phyloP scores from a whole-genome alignment of 257 asterid genomes.

The Coffea canephora region DNA sequence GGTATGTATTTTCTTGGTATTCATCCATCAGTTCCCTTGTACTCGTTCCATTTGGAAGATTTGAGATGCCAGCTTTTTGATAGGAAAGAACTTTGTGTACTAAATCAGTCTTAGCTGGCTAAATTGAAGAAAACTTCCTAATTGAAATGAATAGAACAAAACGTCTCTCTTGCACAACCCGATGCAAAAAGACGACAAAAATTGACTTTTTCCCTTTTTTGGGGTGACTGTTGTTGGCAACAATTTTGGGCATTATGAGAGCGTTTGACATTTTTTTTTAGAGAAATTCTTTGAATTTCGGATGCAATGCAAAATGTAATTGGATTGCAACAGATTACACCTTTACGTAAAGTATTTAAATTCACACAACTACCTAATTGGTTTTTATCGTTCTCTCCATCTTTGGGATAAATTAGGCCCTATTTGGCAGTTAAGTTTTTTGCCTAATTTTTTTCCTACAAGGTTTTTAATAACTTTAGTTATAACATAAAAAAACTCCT shows the following conservation, averaged over 20 bases:
- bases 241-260: not conserved
- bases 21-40: not conserved
- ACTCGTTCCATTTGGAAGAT: not conserved
- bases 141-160: not conserved
- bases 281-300: not conserved
- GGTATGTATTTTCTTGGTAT: not conserved
- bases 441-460: too few species aligned
- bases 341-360: not conserved
- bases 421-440: too few species aligned
- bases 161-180: not conserved
- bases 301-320: not conserved
- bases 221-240: not conserved
- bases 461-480: too few species aligned
- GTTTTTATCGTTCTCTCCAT: not conserved
- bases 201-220: not conserved
- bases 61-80: conserved; percentile 1
- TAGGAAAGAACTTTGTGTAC: not conserved
- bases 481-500: too few species aligned
- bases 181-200: not conserved
- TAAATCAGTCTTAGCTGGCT: not conserved
- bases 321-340: not conserved
- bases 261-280: not conserved
- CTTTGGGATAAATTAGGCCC: too few species aligned
- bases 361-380: not conserved
- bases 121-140: too few species aligned